phyloP scores from a whole-genome alignment of 139 green algal species.

The Closterium sp. region DNA sequence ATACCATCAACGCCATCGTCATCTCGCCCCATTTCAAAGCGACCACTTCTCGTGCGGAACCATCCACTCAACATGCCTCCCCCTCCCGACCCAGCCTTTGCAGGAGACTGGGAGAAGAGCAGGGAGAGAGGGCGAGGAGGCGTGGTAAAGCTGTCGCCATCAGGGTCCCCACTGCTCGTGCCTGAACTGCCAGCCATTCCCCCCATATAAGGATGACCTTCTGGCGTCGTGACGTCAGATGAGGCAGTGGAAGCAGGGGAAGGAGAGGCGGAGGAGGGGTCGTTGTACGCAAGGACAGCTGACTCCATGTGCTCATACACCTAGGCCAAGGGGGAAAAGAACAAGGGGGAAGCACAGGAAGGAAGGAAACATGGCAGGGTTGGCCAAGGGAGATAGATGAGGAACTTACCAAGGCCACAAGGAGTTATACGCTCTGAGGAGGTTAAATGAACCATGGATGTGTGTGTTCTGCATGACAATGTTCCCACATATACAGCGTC shows the following conservation, averaged over 20 bases:
- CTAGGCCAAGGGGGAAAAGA: background rate
- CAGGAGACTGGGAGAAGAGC: background rate
- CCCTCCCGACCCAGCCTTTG: background rate
- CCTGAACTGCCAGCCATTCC: background rate
- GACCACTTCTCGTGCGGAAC: background rate
- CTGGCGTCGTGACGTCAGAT: background rate
- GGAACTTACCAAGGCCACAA: too few relatives aligned
- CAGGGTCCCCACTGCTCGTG: background rate
- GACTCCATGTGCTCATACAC: constrained; percentile 40
- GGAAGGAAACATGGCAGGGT: background rate
- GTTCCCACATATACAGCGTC: background rate
- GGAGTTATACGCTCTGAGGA: too few relatives aligned
- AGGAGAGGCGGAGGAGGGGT: background rate
- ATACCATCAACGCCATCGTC: background rate
- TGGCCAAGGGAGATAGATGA: background rate
- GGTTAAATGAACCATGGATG: background rate
- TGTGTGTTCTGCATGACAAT: background rate
- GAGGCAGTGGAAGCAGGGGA: background rate
- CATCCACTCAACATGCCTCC: background rate
- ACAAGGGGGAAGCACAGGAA: too few relatives aligned
- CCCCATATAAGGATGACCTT: background rate
- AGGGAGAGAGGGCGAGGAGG: background rate
- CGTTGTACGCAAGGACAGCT: constrained; percentile 3
- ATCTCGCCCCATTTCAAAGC: background rate
- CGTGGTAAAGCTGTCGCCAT: background rate